These are phyloP conservation scores for Stenocarpella maydis DNA, from an alignment of 2,329 filamentous ascomycete species.

Conservation along the genomic window DNA sequence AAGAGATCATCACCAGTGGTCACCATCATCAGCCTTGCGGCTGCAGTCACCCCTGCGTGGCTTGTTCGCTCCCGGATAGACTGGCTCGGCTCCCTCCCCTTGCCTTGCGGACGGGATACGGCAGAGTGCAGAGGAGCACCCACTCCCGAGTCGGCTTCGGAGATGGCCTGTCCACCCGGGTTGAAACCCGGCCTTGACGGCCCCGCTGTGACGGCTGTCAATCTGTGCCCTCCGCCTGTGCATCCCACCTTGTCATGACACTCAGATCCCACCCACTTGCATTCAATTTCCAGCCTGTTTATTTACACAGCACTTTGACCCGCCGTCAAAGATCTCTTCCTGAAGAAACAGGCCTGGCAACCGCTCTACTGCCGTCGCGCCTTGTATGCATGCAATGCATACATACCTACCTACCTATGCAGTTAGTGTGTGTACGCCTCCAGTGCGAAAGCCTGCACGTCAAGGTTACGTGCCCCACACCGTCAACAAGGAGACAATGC, in stretches of 20 bases:
- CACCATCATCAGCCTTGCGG: background rate
- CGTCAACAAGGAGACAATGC: background rate
- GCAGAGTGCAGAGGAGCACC: background rate
- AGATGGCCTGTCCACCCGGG: background rate
- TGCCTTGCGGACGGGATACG: background rate
- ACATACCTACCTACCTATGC: too few species aligned
- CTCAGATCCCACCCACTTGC: background rate
- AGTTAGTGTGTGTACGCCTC: too few species aligned
- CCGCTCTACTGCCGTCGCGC: too few species aligned
- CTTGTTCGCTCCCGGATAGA: background rate
- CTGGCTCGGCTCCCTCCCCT: background rate
- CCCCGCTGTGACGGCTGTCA: background rate
- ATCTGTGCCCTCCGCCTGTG: background rate
- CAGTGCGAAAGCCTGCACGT: too few species aligned
- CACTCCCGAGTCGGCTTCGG: background rate
- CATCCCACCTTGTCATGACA: too few species aligned
- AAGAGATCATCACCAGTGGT: too few species aligned
- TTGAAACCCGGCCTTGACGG: background rate
- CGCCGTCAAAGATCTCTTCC: too few species aligned
- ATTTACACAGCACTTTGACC: too few species aligned
- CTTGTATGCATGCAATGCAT: too few species aligned
- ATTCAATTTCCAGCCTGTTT: too few species aligned
- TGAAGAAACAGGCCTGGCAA: too few species aligned
- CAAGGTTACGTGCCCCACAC: background rate
- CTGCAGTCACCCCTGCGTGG: too few species aligned